Conservation (phyloP, 169 alveolate species). For the Eimeria maxima region DNA sequence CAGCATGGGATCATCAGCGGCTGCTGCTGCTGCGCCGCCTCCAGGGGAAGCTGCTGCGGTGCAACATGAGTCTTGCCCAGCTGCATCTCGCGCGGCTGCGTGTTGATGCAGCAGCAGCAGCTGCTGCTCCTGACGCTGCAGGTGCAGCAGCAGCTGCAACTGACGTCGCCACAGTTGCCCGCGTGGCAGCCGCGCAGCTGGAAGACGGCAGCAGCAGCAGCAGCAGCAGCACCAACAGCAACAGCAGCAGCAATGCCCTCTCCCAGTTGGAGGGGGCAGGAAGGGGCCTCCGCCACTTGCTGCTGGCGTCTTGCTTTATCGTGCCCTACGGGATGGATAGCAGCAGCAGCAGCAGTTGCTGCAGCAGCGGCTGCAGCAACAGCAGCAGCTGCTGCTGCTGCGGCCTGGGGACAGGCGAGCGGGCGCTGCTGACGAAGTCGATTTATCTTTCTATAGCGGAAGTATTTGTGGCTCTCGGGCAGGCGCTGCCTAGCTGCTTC, state of each 20-base stretch:
- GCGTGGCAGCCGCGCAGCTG: background rate
- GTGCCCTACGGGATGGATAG: background rate
- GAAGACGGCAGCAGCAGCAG: constrained; percentile 44
- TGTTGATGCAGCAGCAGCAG: constrained; percentile 60
- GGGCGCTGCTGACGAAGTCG: constrained; percentile 49
- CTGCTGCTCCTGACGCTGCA: background rate
- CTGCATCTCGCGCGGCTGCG: constrained; percentile 56
- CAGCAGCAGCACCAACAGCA: background rate
- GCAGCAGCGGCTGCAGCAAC: constrained; percentile 30
- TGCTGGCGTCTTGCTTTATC: constrained; percentile 63
- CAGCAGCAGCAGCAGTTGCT: background rate
- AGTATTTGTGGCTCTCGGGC: constrained; percentile 15
- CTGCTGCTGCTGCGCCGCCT: constrained; percentile 73
- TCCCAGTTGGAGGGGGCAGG: constrained; percentile 63
- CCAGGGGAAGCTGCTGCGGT: constrained; percentile 69
- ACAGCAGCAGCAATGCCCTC: background rate
- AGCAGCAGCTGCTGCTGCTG: constrained; percentile 16
- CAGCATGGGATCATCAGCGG: constrained; percentile 51
- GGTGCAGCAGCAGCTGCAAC: constrained; percentile 29
- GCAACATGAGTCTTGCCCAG: constrained; percentile 74
- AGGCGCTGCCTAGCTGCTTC: constrained; percentile 29
- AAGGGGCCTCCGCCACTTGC: constrained; percentile 60
- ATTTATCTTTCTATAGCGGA: constrained; percentile 30
- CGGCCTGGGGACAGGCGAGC: constrained; percentile 2
- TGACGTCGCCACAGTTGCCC: background rate